Percentiles rank a stretch among this genome's conserved stretches.
Evolutionary conservation across 2,329 filamentous ascomycete species (phyloP).

Genomic region (Cladosporium sp.): DNA sequence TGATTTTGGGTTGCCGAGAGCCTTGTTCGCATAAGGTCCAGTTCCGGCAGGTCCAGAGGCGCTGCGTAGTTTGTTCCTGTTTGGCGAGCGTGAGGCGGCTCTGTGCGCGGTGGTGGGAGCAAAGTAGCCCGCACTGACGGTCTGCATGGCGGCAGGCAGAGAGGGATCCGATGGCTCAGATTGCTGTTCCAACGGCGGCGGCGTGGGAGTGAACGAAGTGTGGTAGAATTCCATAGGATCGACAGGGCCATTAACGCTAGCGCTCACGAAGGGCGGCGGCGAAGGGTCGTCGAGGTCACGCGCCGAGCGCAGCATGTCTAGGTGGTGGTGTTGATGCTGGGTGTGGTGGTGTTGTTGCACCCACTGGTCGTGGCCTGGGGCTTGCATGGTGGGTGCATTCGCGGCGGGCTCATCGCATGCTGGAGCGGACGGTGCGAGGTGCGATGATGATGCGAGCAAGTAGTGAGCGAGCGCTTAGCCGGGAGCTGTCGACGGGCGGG

Average conservation of each 20-base stretch:
- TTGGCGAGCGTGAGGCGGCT: constrained; percentile 16
- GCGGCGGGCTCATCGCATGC: constrained; percentile 17
- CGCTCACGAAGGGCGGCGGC: constrained; percentile 21
- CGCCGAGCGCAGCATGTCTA: constrained; percentile 11
- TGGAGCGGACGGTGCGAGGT: not conserved
- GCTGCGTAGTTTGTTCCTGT: constrained; percentile 21
- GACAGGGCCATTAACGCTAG: constrained; percentile 23
- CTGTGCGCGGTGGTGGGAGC: constrained; percentile 5
- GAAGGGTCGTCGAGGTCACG: constrained; percentile 4
- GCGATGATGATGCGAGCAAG: constrained; percentile 10
- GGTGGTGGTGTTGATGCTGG: constrained; percentile 6
- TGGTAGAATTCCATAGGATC: constrained; percentile 26
- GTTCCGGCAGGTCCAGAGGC: constrained; percentile 24
- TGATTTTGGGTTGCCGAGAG: constrained; percentile 30
- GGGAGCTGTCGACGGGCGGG: constrained; percentile 1
- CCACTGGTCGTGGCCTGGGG: constrained; percentile 15
- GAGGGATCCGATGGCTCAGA: constrained; percentile 10
- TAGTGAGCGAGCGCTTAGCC: constrained; percentile 15
- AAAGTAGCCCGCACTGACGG: constrained; percentile 10
- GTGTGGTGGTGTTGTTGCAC: constrained; percentile 5
- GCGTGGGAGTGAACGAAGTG: constrained; percentile 18
- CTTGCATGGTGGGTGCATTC: constrained; percentile 17
- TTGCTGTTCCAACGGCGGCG: constrained; percentile 19
- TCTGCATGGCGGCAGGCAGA: constrained; percentile 14
- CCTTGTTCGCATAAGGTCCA: not conserved